A percentile compares a stretch with the other conserved stretches of the same genome.
phyloP scores from a whole-genome alignment of 2,329 filamentous ascomycete species.

The Dactylellina drechsleri region DNA sequence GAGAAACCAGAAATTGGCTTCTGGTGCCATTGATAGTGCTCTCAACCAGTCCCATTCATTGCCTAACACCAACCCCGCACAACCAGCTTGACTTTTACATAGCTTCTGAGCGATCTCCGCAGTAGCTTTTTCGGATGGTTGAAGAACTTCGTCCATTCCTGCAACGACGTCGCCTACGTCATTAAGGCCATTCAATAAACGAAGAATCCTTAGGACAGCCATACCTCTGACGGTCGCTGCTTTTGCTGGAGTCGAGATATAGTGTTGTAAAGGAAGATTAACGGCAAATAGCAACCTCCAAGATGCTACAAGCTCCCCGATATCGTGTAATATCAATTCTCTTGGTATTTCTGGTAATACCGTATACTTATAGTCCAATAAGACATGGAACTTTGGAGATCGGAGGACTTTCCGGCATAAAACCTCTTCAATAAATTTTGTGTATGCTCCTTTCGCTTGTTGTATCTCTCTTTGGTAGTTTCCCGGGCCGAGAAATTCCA shows the following conservation, averaged over 20 bases:
- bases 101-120: slow-evolving; percentile 25
- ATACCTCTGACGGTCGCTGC: slow-evolving; percentile 60
- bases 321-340: neutral
- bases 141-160: slow-evolving; percentile 62
- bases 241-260: slow-evolving; percentile 61
- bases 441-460: slow-evolving; percentile 34
- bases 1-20: slow-evolving; percentile 36
- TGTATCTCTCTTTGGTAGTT: slow-evolving; percentile 13
- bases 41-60: slow-evolving; percentile 33
- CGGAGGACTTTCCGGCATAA: slow-evolving; percentile 36
- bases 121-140: slow-evolving; percentile 13
- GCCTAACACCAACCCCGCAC: slow-evolving; percentile 1
- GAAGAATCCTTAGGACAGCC: slow-evolving; percentile 61
- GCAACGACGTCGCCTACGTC: slow-evolving; percentile 61
- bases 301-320: slow-evolving; percentile 39
- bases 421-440: slow-evolving; percentile 2
- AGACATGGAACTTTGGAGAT: slow-evolving; percentile 26
- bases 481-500: slow-evolving; percentile 54
- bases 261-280: slow-evolving; percentile 61
- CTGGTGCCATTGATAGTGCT: slow-evolving; percentile 14
- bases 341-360: slow-evolving; percentile 22
- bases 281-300: slow-evolving; percentile 61
- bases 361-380: neutral
- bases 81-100: neutral
- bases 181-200: slow-evolving; percentile 62